Conservation (phyloP, 2,329 filamentous ascomycete species). For the Penicillium psychrosexuale region DNA sequence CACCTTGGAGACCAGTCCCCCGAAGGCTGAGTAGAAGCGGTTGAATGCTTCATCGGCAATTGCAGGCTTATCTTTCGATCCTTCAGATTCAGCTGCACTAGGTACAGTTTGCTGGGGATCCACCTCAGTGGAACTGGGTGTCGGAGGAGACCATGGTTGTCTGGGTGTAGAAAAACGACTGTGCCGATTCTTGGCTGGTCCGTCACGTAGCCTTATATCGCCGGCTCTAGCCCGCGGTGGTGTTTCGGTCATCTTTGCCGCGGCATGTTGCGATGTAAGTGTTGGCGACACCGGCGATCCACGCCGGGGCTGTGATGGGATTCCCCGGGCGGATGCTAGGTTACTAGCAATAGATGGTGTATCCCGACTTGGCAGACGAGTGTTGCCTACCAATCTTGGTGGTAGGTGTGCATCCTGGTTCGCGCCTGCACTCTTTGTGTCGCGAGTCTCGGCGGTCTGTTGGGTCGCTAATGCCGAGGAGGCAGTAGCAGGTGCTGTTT, state of each 20-base stretch:
- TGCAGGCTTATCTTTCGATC: constrained; percentile 18
- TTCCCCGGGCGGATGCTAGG: constrained; percentile 79
- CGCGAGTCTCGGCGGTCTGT: constrained; percentile 16
- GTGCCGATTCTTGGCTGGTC: constrained; percentile 26
- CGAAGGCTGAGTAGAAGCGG: constrained; percentile 88
- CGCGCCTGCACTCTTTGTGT: constrained; percentile 24
- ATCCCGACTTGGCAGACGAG: constrained; percentile 59
- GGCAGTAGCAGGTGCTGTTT: constrained; percentile 8
- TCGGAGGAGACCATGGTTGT: constrained; percentile 36
- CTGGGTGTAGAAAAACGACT: constrained; percentile 25
- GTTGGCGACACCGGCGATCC: constrained; percentile 68
- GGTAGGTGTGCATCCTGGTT: constrained; percentile 36
- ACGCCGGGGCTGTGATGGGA: constrained; percentile 55
- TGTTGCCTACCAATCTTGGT: constrained; percentile 38
- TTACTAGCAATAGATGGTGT: constrained; percentile 86
- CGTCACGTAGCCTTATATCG: constrained; percentile 28
- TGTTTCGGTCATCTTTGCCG: constrained; percentile 64
- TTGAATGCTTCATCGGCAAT: constrained; percentile 73
- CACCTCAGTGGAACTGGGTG: constrained; percentile 34
- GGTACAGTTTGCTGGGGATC: constrained; percentile 34
- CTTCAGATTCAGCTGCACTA: constrained; percentile 28
- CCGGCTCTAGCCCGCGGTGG: constrained; percentile 42
- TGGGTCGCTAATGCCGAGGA: constrained; percentile 17
- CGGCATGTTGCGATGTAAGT: constrained; percentile 69
- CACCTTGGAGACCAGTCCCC: constrained; percentile 80